Evolutionary conservation across 805 yeast species (phyloP), one percentile per base, ranked within the genome.

Genomic region (Kodamaea hsintzibuensis): DNA sequence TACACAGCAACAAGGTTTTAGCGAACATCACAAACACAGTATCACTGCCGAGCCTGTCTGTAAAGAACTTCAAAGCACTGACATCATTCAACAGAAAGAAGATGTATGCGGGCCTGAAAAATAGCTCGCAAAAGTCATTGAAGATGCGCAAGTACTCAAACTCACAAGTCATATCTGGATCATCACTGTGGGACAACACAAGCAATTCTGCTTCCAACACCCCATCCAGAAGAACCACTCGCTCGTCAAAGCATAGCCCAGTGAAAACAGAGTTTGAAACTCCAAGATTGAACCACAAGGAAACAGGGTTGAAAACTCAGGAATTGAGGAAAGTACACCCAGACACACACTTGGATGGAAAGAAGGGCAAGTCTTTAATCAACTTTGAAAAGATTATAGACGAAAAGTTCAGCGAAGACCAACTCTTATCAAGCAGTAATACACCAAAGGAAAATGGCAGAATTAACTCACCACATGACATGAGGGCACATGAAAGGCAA

Each of bases 1-100:
- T 42, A 22, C 47, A 35, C 22, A 35, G 43, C 50, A 37, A 54
- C 44, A 22, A 44, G 49, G 73, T 63, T 2, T 62, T 71, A 49
- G 60, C 67, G 2, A 73, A 72, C 57, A 70, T 71, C 50, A 72
- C 76, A 3, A 72, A 73, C 43, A 64, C 71, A 2, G 56, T 60
- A 22, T 13, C 18, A 10, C 14, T 61, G 57, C 52, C 60, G 40
- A 45, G 64, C 56, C 60, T 56, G 33, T 58, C 64, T 16, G 53
- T 53, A 39, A 59, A 57, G 47, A 62, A 59, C 16, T 71, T 74
- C 58, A 68, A 67, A 25, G 79, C 77, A 2, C 74, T 79, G 1
- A 73, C 67, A 49, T 70, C 79, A 3, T 67, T 71, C 53, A 70
- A 67, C 53, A 73, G 69, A 54, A 74, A 69, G 62, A 70, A 66